Evolutionary conservation across 768 basidiomycete genomes (phyloP).

Genomic region (Pulveroboletus sp.): DNA sequence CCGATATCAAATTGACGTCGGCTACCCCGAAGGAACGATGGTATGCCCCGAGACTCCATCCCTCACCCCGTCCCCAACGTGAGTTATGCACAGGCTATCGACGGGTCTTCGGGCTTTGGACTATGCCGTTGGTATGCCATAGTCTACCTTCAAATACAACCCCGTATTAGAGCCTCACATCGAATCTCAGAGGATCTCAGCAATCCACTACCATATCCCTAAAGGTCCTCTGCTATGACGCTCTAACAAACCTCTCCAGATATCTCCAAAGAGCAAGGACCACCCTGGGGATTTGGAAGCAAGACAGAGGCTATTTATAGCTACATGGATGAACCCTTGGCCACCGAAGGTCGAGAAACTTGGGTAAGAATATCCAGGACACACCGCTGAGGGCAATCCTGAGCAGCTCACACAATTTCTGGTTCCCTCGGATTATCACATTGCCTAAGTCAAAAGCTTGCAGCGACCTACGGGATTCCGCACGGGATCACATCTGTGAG

Average conservation of each 20-base stretch:
- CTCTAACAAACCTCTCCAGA: slow-evolving; percentile 67
- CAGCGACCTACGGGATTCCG: slow-evolving; percentile 68
- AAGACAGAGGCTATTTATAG: slow-evolving; percentile 66
- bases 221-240: slow-evolving; percentile 61
- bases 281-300: slow-evolving; percentile 51
- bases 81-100: slow-evolving; percentile 32
- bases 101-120: slow-evolving; percentile 77
- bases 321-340: slow-evolving; percentile 81
- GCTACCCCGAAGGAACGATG: slow-evolving; percentile 67
- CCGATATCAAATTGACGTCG: slow-evolving; percentile 72
- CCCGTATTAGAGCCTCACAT: background rate
- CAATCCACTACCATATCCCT: slow-evolving; percentile 52
- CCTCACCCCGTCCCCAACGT: slow-evolving; percentile 7
- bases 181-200: slow-evolving; percentile 49
- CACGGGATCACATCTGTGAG: slow-evolving; percentile 82
- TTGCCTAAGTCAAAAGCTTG: slow-evolving; percentile 67
- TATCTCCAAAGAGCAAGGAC: slow-evolving; percentile 64
- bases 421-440: slow-evolving; percentile 75
- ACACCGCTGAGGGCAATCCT: background rate
- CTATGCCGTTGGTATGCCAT: slow-evolving; percentile 62
- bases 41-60: slow-evolving; percentile 32
- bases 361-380: slow-evolving; percentile 33
- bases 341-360: slow-evolving; percentile 55
- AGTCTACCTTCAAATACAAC: background rate
- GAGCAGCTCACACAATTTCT: background rate